Evolutionary conservation across 179 eudicot genomes (phyloP).

Genomic region (Patellifolia procumbens): DNA sequence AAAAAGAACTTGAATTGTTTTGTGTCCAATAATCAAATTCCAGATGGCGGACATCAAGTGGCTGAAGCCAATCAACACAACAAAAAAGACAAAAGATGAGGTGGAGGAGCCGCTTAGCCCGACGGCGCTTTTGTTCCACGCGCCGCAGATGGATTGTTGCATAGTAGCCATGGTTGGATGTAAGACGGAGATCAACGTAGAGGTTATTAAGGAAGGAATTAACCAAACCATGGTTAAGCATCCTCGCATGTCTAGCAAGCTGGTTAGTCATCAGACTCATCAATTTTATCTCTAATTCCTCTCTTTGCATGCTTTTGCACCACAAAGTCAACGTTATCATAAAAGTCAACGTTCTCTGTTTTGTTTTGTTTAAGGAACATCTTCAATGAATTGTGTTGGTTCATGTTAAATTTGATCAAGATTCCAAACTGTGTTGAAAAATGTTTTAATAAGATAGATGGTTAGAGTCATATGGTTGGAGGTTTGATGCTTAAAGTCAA

Average conservation of each 20-base stretch:
- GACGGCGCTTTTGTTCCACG: slow-evolving; percentile 41
- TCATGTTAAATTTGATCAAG: too few relatives aligned
- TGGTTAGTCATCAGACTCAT: slow-evolving; percentile 20
- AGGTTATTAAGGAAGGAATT: slow-evolving; percentile 32
- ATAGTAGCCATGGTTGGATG: slow-evolving; percentile 36
- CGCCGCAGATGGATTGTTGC: slow-evolving; percentile 38
- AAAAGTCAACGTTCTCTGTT: neutral
- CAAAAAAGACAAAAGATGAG: neutral
- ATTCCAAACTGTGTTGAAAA: too few relatives aligned
- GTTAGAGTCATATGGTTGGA: too few relatives aligned
- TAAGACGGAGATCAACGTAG: slow-evolving; percentile 30
- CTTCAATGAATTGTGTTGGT: too few relatives aligned
- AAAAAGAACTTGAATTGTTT: neutral
- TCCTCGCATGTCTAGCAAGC: slow-evolving; percentile 45
- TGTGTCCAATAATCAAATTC: neutral
- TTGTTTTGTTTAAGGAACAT: too few relatives aligned
- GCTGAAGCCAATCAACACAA: slow-evolving; percentile 29
- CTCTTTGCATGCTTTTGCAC: neutral
- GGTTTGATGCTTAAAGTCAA: too few relatives aligned
- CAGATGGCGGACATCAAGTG: slow-evolving; percentile 3
- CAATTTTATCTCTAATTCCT: neutral
- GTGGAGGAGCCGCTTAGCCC: slow-evolving; percentile 45
- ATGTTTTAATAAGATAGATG: too few relatives aligned
- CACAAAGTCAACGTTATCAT: neutral
- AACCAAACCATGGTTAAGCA: slow-evolving; percentile 34